phyloP scores from a whole-genome alignment of 2,329 filamentous ascomycete genomes.

The Fusarium proliferatum region DNA sequence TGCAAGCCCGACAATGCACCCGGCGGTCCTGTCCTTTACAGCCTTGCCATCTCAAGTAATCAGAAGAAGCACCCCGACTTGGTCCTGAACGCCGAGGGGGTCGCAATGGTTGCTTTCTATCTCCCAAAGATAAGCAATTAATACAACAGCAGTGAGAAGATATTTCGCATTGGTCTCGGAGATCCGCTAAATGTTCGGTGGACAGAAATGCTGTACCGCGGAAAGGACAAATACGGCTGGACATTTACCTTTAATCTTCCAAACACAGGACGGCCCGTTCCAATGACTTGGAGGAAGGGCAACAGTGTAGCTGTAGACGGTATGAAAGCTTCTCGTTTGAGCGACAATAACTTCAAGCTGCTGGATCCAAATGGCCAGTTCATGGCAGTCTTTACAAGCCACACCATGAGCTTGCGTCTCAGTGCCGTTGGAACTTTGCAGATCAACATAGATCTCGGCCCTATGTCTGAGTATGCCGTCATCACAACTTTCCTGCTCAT shows the following conservation, averaged over 20 bases:
- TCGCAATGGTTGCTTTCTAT: background rate
- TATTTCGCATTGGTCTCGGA: background rate
- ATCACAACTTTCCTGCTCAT: background rate
- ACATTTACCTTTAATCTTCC: background rate
- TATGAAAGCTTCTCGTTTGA: too few species aligned
- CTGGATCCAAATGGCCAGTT: background rate
- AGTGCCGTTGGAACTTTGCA: background rate
- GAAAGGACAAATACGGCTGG: background rate
- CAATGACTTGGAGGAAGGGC: background rate
- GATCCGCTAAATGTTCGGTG: background rate
- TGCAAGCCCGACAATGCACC: background rate
- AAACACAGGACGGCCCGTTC: background rate
- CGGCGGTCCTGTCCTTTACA: background rate
- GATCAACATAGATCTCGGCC: background rate
- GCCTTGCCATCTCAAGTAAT: background rate
- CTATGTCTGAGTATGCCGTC: background rate
- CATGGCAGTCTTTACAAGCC: background rate
- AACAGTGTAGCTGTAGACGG: background rate
- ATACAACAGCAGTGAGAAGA: background rate
- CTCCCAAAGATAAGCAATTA: background rate
- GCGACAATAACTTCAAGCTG: background rate
- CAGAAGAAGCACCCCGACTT: background rate
- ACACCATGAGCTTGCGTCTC: background rate
- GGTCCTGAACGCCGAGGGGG: background rate
- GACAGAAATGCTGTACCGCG: background rate